Conservation (phyloP, 441 rosid genomes). For the Mallotus repandus region DNA sequence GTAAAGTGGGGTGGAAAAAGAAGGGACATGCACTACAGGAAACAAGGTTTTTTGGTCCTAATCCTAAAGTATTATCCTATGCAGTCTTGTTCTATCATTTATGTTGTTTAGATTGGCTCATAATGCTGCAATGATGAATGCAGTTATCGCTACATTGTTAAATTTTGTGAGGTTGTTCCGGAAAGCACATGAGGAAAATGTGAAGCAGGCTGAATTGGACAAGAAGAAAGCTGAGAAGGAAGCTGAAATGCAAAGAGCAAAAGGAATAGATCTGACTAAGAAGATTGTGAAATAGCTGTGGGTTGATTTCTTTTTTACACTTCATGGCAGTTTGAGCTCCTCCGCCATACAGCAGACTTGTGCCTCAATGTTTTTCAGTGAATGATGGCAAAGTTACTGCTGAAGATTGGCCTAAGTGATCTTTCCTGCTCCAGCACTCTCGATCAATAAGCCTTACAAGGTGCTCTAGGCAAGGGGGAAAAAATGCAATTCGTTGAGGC, state of each 20-base stretch:
- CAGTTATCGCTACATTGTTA: conserved; percentile 87
- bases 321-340: conserved; percentile 19
- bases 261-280: conserved; percentile 61
- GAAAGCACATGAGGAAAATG: conserved; percentile 91
- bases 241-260: conserved; percentile 86
- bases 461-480: conserved; percentile 11
- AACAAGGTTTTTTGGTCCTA: conserved; percentile 2
- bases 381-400: conserved; percentile 24
- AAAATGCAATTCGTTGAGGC: conserved; percentile 23
- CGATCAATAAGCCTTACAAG: conserved; percentile 21
- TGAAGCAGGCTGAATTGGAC: conserved; percentile 86
- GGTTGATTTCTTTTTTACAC: conserved; percentile 22
- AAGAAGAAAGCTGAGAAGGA: conserved; percentile 91
- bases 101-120: conserved; percentile 11
- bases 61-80: background rate
- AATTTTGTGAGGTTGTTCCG: conserved; percentile 86
- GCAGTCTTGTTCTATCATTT: background rate
- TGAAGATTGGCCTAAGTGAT: conserved; percentile 21
- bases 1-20: background rate
- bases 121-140: conserved; percentile 29
- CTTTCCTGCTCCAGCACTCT: conserved; percentile 12
- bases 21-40: background rate
- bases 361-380: conserved; percentile 21
- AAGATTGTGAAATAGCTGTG: conserved; percentile 50
- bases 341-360: conserved; percentile 21